Evolutionary conservation across 2,329 filamentous ascomycete genomes (phyloP), one percentile per base, ranked within the genome.

Genomic region (Emericellopsis atlantica): DNA sequence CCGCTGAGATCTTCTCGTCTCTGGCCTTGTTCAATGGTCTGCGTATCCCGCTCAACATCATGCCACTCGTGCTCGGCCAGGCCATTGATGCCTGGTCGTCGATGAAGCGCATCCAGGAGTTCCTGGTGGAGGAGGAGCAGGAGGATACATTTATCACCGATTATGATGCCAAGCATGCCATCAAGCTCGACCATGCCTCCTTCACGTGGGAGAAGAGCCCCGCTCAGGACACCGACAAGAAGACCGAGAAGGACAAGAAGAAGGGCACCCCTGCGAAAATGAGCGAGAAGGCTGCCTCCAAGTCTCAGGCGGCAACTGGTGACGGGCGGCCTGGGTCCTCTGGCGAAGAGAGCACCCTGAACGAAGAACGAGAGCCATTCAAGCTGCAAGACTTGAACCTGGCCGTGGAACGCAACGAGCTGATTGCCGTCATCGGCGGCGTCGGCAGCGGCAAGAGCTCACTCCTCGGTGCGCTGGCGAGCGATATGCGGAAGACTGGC

Each of bases 381-480:
- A 76, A 80, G 53, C 69, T 93, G 36, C 74, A 77, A 6, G 72
- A 77, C 23, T 62, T 92, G 40, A 72, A 80, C 50, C 70, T 92
- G 31, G 63, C 70, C 5, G 73, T 87, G 40, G 79, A 80, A 6
- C 70, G 84, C 21, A 80, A 87, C 50, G 86, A 93, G 54, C 70
- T 93, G 3, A 67, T 88, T 41, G 90, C 80, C 37, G 81, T 88
- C n/a, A 95, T 94, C 52, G 87, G 87, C 24, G 75, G 76, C n/a
- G 88, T 94, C 2, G 87, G 87, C 1, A 87, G 83, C 46, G 90
- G 90, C 6, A 96, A 98, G 64, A 92, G 75, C 39, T 95, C 89
- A 0, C 64, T 98, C 2, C 74, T 98, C 3, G 84, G 87, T 29
- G 88, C 90, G 1, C 65, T 98, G 36, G 90, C 89, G 1, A 90